phyloP scores from a whole-genome alignment of 352 stramenopile genomes.

The Plasmopara viticola region DNA sequence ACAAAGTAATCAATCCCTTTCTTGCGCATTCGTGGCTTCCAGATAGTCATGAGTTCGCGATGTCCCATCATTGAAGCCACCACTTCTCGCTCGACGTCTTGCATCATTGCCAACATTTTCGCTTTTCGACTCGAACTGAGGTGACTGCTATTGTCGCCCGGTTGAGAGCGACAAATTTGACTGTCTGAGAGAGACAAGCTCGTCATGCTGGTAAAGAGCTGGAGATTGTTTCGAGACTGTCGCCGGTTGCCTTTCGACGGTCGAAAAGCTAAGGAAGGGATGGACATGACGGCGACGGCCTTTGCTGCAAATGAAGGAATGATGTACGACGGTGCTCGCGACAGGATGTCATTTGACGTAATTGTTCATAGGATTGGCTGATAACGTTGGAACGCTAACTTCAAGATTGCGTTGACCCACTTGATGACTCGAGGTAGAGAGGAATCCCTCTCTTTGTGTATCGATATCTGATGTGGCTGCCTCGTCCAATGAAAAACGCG shows the following conservation, averaged over 20 bases:
- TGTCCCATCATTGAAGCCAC: conserved; percentile 23
- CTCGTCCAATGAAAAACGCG: too few species aligned
- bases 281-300: conserved; percentile 2
- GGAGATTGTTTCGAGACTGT: conserved; percentile 1
- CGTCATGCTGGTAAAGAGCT: not conserved
- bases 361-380: too few species aligned
- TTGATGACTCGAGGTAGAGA: too few species aligned
- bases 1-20: conserved; percentile 43
- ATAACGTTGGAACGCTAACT: too few species aligned
- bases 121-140: conserved; percentile 17
- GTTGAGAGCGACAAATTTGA: conserved; percentile 1
- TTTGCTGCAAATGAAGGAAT: conserved; percentile 11
- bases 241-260: conserved; percentile 9
- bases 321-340: not conserved
- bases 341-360: too few species aligned
- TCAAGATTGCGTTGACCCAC: too few species aligned
- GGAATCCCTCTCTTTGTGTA: too few species aligned
- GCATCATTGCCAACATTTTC: conserved; percentile 20
- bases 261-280: conserved; percentile 1
- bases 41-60: conserved; percentile 11
- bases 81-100: conserved; percentile 17
- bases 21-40: conserved; percentile 29
- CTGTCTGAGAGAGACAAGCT: conserved; percentile 12
- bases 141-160: conserved; percentile 7
- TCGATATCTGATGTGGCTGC: too few species aligned